Evolutionary conservation across 1,284 basidiomycete genomes (phyloP), one percentile per base, ranked within the genome.

Genomic region (Irpex rosettiformis): DNA sequence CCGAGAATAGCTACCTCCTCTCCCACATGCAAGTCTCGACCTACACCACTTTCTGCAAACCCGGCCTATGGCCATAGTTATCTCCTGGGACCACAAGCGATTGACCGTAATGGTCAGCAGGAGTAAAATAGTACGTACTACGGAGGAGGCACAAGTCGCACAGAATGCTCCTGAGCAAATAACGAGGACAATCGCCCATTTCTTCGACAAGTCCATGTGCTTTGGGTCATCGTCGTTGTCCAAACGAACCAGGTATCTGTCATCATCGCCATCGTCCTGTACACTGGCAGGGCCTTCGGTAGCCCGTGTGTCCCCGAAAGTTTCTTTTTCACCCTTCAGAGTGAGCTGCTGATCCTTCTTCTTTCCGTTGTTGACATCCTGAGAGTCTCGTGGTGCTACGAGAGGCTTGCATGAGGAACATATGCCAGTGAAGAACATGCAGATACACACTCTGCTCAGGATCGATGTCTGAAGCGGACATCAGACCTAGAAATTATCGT

Each of bases 81-180:
- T 22, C 11, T n/a, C 22, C 54, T 29, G 24, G 24, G n/a, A n/a
- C n/a, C n/a, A n/a, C n/a, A n/a, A n/a, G 8, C 22, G 40, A 53
- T 45, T 25, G 25, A n/a, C n/a, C n/a, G n/a, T n/a, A n/a, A n/a
- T n/a, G 28, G 4, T 24, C n/a, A n/a, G 29, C 28, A 40, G 27
- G n/a, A 21, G 28, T 18, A 37, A 33, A 25, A 52, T 27, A 10
- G 11, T n/a, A 28, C 82, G 59, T 58, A 85, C 86, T 73, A 89
- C 80, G 3, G 86, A 88, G 0, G 88, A 91, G 18, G 84, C 81
- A 67, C 84, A 89, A 0, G 89, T 86, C 11, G 85, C 86, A 65
- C 86, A 88, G 3, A 84, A 71, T 1, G 84, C 78, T 1, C 79
- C 79, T 1, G 73, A 71, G 52, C 80, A 78, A 60, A 88, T 83